Conservation (phyloP, 768 basidiomycete species). For the Leccinum broughii region DNA sequence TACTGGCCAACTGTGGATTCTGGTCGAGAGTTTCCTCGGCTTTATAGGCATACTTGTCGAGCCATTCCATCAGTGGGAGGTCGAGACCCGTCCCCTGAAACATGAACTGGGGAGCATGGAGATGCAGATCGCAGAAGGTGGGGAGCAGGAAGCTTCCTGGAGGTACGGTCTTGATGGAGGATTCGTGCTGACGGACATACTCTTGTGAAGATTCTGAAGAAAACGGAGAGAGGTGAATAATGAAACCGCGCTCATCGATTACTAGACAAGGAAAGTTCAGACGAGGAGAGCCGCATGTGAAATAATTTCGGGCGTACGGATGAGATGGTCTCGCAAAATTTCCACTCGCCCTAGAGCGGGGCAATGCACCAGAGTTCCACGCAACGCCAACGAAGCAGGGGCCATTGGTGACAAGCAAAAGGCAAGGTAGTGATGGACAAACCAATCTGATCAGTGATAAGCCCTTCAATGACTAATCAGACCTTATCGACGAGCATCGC, state of each 20-base stretch:
- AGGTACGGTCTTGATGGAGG: conserved; percentile 38
- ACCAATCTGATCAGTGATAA: not conserved
- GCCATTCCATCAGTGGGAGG: conserved; percentile 82
- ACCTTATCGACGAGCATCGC: not conserved
- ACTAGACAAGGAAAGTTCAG: conserved; percentile 26
- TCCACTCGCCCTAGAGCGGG: conserved; percentile 52
- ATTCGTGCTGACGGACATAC: conserved; percentile 26
- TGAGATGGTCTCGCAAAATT: conserved; percentile 55
- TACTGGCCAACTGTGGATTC: conserved; percentile 56
- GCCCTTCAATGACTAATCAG: not conserved
- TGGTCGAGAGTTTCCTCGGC: conserved; percentile 76
- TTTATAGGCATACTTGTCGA: conserved; percentile 77
- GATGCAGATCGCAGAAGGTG: conserved; percentile 78
- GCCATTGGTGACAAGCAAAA: conserved; percentile 13
- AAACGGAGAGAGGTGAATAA: conserved; percentile 48
- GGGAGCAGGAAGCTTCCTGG: conserved; percentile 70
- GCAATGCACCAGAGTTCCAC: conserved; percentile 61
- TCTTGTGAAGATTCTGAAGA: conserved; percentile 36
- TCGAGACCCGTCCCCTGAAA: conserved; percentile 88
- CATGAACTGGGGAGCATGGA: conserved; percentile 88
- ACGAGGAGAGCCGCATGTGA: not conserved
- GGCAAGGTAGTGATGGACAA: not conserved
- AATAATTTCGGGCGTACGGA: conserved; percentile 38
- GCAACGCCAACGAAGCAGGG: conserved; percentile 26
- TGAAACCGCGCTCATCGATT: conserved; percentile 44